Evolutionary conservation across 257 asterid species (phyloP), one percentile per base, ranked within the genome.

Genomic region (Parsonsia alboflavescens): DNA sequence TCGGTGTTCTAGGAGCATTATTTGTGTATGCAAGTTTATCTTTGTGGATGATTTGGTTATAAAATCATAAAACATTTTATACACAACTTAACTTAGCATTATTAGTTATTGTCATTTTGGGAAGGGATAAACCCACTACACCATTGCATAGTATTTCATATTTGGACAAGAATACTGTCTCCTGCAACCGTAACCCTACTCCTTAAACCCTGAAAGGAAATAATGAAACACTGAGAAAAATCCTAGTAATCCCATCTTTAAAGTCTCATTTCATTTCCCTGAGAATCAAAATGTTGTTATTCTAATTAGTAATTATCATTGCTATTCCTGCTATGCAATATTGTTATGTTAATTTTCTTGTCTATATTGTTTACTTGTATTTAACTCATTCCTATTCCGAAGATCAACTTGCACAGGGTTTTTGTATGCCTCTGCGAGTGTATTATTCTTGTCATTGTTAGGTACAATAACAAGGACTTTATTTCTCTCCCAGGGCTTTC

Each of bases 401-500:
- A 54, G 26, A 54, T 54, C 11, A 59, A 28, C 42, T 59, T 59
- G 64, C 13, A 9, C 19, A 2, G 39, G 11, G 6, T 9, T 19
- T 57, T 39, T 46, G 11, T 0, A 24, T 48, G 57, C 30, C 13
- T 72, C 59, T n/a, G 26, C 4, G 3, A 21, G n/a, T 3, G 45
- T 28, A 12, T 2, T 28, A 12, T 5, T 57, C 45, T 26, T 57
- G 45, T 66, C 5, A 26, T 9, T 44, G 19, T 21, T 16, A 8
- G 53, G 10, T 19, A 6, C 19, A n/a, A n/a, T 68, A 30, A 76
- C 11, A 57, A 28, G 56, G 28, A 26, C 2, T 59, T 50, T 39
- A 12, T 68, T 54, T 74, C 71, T 67, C 72, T 76, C 49, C 74
- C 90, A 93, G 98, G 63, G 77, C 75, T 89, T 36, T 93, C 86